These are phyloP conservation scores for Dichomitus squalens DNA, from an alignment of 1,284 basidiomycete genomes.

Conservation along the genomic window DNA sequence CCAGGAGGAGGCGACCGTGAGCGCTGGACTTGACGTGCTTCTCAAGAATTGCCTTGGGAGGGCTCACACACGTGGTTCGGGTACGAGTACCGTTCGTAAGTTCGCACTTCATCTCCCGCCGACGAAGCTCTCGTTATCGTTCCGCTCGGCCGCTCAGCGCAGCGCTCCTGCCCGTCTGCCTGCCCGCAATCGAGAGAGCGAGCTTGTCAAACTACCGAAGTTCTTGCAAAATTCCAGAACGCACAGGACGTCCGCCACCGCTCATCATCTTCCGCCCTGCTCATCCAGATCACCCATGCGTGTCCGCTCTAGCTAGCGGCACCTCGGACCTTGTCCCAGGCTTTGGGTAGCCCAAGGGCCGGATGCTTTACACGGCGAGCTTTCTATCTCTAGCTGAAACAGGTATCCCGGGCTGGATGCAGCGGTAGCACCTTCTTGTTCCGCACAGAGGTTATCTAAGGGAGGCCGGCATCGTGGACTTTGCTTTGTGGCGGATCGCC, in stretches of 20 bases:
- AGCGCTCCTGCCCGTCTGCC: not conserved
- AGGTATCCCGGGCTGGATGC: conserved; percentile 10
- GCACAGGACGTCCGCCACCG: conserved; percentile 4
- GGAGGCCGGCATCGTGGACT: conserved; percentile 15
- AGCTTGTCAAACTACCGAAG: conserved; percentile 19
- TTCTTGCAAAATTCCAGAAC: conserved; percentile 12
- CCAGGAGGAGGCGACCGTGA: conserved; percentile 5
- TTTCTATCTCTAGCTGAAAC: conserved; percentile 15
- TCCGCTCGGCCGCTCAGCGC: conserved; percentile 3
- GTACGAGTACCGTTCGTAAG: conserved; percentile 14
- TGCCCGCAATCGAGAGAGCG: not conserved
- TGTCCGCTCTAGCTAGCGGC: conserved; percentile 1
- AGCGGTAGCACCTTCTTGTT: conserved; percentile 12
- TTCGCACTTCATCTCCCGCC: conserved; percentile 9
- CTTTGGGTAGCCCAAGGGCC: not conserved
- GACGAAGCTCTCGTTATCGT: conserved; percentile 18
- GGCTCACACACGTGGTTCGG: conserved; percentile 24
- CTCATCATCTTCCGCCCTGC: conserved; percentile 10
- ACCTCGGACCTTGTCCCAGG: conserved; percentile 16
- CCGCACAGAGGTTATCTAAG: conserved; percentile 17
- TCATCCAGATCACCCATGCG: conserved; percentile 15
- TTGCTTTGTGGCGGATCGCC: conserved; percentile 24
- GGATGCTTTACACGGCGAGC: conserved; percentile 22
- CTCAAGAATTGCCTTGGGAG: conserved; percentile 13
- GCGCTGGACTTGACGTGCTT: conserved; percentile 17